Base-by-base conservation (phyloP, 1,284 basidiomycete genomes). In the Rhodotorula sp. region DNA sequence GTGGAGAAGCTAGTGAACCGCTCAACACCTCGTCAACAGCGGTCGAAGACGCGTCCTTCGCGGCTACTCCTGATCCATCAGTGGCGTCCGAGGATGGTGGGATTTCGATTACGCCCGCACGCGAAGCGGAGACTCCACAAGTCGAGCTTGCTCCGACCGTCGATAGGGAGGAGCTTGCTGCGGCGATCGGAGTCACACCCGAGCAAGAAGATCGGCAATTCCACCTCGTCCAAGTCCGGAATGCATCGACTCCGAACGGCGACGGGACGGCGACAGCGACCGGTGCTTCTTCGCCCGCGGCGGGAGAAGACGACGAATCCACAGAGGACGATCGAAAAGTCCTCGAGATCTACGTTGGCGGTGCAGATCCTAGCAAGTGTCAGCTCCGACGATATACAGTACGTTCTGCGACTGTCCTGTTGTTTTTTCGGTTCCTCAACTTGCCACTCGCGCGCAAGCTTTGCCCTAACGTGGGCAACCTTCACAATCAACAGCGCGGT, bases 101-200 rank as follows among this genome's bases (percentile, higher is more conserved):
- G 38, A 43, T 43, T 43, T 43, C 10, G 38, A 43, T 28, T 1
- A 43, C 38, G 38, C 38, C 38, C 38, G 8, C 38, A 14, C 38
- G 38, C 47, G 8, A 15, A 34, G 2, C 67, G 68, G 3, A 38
- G 3, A 69, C 70, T 5, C 73, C 73, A 0, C 43, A 52, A 15
- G 64, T 75, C 26, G 68, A 72, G 56, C 62, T 70, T 4, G 64
- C 63, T 6, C 66, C 67, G 2, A 34, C 66, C 2, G 71, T 75
- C 6, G 60, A 73, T 28, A 49, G 34, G 23, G 28, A 19, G 4
- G 71, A 70, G 31, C 60, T 75, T 3, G 59, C 64, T 1, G 71
- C 69, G 26, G 74, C 74, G 12, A 62, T 75, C 58, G 66, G 66
- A 2, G 34, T 43, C 4, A 45, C 56, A 26, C 49, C 61, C 2